Evolutionary conservation across 2,329 filamentous ascomycete species (phyloP).

Genomic region (Trichophyton rubrum): DNA sequence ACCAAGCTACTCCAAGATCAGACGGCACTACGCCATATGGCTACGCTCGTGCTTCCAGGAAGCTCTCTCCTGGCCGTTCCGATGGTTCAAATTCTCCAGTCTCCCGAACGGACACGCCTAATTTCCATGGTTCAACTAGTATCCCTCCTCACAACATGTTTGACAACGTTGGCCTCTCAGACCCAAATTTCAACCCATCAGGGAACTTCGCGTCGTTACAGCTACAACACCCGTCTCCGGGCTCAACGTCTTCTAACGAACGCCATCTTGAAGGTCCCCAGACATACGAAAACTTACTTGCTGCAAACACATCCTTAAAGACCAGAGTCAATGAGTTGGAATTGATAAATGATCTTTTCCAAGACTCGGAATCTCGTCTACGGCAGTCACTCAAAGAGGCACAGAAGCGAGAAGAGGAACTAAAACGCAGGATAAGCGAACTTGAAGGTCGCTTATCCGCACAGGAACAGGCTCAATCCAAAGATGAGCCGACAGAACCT

Average conservation of each 20-base stretch:
- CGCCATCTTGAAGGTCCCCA: slow-evolving; percentile 59
- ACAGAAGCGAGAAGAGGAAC: slow-evolving; percentile 63
- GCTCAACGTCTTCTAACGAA: slow-evolving; percentile 46
- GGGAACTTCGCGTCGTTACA: slow-evolving; percentile 40
- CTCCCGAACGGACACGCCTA: slow-evolving; percentile 66
- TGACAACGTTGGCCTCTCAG: slow-evolving; percentile 55
- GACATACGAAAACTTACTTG: slow-evolving; percentile 66
- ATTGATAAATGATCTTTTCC: slow-evolving; percentile 77
- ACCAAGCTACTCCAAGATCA: slow-evolving; percentile 45
- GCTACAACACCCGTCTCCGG: slow-evolving; percentile 47
- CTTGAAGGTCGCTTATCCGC: slow-evolving; percentile 46
- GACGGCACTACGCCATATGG: slow-evolving; percentile 46
- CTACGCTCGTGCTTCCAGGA: slow-evolving; percentile 56
- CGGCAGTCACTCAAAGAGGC: slow-evolving; percentile 60
- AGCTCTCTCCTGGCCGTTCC: slow-evolving; percentile 57
- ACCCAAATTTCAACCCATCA: slow-evolving; percentile 51
- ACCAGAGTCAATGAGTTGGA: slow-evolving; percentile 92
- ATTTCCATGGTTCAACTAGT: slow-evolving; percentile 54
- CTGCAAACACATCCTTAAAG: slow-evolving; percentile 75
- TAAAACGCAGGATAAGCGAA: slow-evolving; percentile 73
- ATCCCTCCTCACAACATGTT: slow-evolving; percentile 68
- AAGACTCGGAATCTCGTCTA: slow-evolving; percentile 45
- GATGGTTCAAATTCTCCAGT: slow-evolving; percentile 68
- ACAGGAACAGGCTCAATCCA: slow-evolving; percentile 11
- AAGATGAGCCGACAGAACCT: slow-evolving; percentile 32